phyloP scores from a whole-genome alignment of 805 yeast genomes.

The Cyberlindnera bimundalis region DNA sequence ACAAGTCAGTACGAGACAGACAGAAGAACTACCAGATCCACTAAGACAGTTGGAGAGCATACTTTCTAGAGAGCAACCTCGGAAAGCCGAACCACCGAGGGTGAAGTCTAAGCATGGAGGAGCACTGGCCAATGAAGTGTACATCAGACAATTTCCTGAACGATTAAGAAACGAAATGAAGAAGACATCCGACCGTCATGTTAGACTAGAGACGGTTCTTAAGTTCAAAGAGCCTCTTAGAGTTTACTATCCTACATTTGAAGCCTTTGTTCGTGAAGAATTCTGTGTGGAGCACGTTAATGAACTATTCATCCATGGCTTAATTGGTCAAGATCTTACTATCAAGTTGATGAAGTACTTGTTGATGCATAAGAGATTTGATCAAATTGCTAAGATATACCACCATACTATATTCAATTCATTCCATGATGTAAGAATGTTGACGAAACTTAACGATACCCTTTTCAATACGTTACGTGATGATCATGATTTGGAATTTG shows the following conservation, averaged over 20 bases:
- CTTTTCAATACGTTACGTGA: slow-evolving; percentile 10
- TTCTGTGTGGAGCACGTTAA: slow-evolving; percentile 8
- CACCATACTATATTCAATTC: slow-evolving; percentile 8
- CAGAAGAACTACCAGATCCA: neutral
- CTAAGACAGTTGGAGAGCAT: neutral
- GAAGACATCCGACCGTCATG: slow-evolving; percentile 19
- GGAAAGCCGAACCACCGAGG: neutral
- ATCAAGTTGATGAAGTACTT: slow-evolving; percentile 12
- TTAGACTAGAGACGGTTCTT: slow-evolving; percentile 15
- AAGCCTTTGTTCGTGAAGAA: slow-evolving; percentile 7
- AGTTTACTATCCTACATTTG: slow-evolving; percentile 11
- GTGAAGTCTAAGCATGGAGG: neutral
- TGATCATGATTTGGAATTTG: slow-evolving; percentile 19
- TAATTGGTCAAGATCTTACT: slow-evolving; percentile 13
- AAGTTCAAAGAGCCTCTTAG: slow-evolving; percentile 11
- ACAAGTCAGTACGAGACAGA: neutral
- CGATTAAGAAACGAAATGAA: slow-evolving; percentile 1
- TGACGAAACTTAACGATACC: slow-evolving; percentile 7
- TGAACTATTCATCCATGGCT: slow-evolving; percentile 2
- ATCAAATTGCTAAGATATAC: slow-evolving; percentile 11
- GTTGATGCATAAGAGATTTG: slow-evolving; percentile 12
- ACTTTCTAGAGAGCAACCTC: neutral
- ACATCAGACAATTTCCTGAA: slow-evolving; percentile 6
- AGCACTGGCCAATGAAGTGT: slow-evolving; percentile 5
- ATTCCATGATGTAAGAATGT: slow-evolving; percentile 2